A percentile compares a stretch with the other conserved stretches of the same genome.
phyloP scores from a whole-genome alignment of 306 rosid species.

The Dryas octopetala region DNA sequence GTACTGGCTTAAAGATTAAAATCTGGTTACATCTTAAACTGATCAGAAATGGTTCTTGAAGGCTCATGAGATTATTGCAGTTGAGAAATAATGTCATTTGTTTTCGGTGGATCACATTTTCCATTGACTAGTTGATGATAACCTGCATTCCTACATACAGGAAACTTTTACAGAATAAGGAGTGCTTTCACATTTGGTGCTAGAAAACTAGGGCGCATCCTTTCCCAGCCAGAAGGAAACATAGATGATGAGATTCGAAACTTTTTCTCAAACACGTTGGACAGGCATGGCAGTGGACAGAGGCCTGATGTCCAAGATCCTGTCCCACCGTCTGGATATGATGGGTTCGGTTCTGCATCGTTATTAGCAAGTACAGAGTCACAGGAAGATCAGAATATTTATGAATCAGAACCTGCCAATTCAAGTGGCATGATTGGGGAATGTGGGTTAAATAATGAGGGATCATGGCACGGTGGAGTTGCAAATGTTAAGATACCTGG shows the following conservation, averaged over 20 bases:
- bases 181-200: conserved; percentile 62
- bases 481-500: conserved; percentile 18
- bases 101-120: not conserved
- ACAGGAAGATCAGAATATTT: conserved; percentile 29
- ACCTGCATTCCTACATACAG: conserved; percentile 29
- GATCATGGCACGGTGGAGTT: conserved; percentile 22
- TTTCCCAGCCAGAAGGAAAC: conserved; percentile 41
- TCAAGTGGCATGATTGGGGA: conserved; percentile 23
- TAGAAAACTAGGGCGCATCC: conserved; percentile 45
- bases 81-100: not conserved
- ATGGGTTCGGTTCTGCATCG: conserved; percentile 20
- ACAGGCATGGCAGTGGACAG: conserved; percentile 51
- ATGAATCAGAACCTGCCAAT: conserved; percentile 20
- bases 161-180: conserved; percentile 52
- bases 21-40: not conserved
- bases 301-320: conserved; percentile 55
- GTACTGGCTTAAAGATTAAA: no score
- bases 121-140: not conserved
- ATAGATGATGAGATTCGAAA: conserved; percentile 37
- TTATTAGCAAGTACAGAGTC: conserved; percentile 21
- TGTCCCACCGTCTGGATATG: conserved; percentile 19
- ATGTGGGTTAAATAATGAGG: conserved; percentile 19
- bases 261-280: conserved; percentile 52
- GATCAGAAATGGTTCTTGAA: not conserved
- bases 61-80: not conserved